Base-by-base conservation (phyloP, 345 rosid species). In the Brassica nigra region DNA sequence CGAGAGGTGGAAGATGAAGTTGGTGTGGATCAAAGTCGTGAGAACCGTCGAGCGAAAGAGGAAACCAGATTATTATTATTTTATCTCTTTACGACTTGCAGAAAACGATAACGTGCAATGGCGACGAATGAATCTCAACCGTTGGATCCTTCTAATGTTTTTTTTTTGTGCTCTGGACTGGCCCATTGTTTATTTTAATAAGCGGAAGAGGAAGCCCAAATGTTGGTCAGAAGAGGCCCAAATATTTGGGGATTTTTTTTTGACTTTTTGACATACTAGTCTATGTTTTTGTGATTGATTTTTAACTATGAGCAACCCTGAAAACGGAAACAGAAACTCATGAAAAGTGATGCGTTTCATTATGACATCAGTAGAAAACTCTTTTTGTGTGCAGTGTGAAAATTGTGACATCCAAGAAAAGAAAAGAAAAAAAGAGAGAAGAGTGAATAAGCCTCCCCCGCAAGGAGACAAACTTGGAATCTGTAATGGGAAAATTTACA, bases 1-100 rank as follows among this genome's bases (percentile, higher is more conserved):
- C 71, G 71, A 71, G 33, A 64, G 71, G 71, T 27, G 9, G 72
- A 16, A 37, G 66, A 65, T 55, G 81, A 66, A 65, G 77, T 55
- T 55, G 6, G 63, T 34, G 63, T 34, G 31, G 70, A 62, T 76
- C 80, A 54, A 54, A 75, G 37, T 47, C 8, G 44, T 47, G 0
- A 14, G n/a, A 73, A 73, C 30, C 37, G 76, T 29, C 11, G 76
- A 44, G 30, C 62, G 27, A 65, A 66, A 57, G 73, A 75, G 37
- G 57, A 66, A 27, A 37, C 31, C 42, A 57, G 62, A 76, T 76
- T 68, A 4, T 52, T 52, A 14, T 15, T 54, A 54, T 54, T 54
- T 54, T 54, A 54, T 54, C 59, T 54, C 18, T 44, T 34, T 37
- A 18, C 70, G 54, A 39, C 16, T 10, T 66, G 6, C 31, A 20